Conservation (phyloP, 2,329 filamentous ascomycete species). For the Hymenoscyphus infarciens region DNA sequence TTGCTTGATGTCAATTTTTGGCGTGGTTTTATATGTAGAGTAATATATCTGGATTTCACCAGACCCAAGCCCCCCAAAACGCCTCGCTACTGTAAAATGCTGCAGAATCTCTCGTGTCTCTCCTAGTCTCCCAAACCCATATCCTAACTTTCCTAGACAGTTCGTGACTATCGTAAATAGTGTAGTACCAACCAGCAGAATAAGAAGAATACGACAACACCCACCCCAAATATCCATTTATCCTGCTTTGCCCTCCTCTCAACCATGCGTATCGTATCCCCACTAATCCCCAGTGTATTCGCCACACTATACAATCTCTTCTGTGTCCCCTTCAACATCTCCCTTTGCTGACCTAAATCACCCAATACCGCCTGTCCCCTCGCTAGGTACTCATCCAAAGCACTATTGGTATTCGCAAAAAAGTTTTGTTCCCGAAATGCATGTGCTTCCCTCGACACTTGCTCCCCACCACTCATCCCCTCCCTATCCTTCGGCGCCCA, state of each 20-base stretch:
- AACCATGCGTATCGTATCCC: constrained; percentile 96
- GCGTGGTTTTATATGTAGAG: not conserved
- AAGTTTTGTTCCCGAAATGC: constrained; percentile 88
- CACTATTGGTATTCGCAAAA: constrained; percentile 74
- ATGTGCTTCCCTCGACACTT: constrained; percentile 67
- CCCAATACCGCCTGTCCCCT: constrained; percentile 85
- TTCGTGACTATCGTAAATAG: constrained; percentile 59
- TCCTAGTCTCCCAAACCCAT: not conserved
- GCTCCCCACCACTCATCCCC: constrained; percentile 54
- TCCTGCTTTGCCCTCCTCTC: constrained; percentile 89
- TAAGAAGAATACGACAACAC: constrained; percentile 78
- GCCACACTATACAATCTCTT: constrained; percentile 86
- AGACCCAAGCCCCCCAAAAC: constrained; percentile 19
- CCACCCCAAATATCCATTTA: constrained; percentile 95
- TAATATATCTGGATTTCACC: not conserved
- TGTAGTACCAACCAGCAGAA: constrained; percentile 93
- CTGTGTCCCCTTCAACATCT: constrained; percentile 94
- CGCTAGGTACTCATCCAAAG: constrained; percentile 91
- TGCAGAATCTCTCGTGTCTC: constrained; percentile 5
- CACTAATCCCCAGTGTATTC: constrained; percentile 88
- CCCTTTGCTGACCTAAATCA: constrained; percentile 83
- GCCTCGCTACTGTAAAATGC: constrained; percentile 22
- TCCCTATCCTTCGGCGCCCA: constrained; percentile 31
- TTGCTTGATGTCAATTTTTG: not conserved
- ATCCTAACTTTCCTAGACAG: not conserved